A percentile compares a stretch with the other conserved stretches of the same genome.
phyloP scores from a whole-genome alignment of 106 monocot species.

The Dendrobium chrysotoxum region DNA sequence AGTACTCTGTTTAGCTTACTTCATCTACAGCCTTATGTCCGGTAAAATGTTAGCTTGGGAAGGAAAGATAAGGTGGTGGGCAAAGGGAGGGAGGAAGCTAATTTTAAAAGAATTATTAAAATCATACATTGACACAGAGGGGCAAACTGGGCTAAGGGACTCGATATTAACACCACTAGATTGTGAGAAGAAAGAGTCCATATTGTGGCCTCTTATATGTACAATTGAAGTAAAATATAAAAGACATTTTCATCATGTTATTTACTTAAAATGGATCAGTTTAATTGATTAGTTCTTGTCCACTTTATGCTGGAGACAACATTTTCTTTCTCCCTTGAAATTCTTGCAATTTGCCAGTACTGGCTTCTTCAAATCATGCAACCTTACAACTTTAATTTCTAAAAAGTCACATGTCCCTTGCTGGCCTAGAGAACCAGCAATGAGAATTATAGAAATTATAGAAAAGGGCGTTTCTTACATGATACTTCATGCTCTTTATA shows the following conservation, averaged over 20 bases:
- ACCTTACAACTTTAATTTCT: not conserved
- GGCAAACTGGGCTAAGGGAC: not conserved
- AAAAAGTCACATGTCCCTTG: not conserved
- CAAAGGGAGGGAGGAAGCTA: not conserved
- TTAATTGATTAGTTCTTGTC: not conserved
- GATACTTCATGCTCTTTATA: not conserved
- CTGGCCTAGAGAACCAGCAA: not conserved
- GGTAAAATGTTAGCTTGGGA: not conserved
- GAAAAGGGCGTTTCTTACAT: not conserved
- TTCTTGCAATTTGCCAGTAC: not conserved
- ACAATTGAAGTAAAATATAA: not conserved
- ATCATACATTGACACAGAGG: not conserved
- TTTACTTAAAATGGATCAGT: not conserved
- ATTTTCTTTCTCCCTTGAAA: not conserved
- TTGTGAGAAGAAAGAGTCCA: no score
- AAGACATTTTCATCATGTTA: not conserved
- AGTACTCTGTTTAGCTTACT: not conserved
- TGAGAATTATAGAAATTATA: not conserved
- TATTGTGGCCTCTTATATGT: not conserved
- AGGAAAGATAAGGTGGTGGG: not conserved
- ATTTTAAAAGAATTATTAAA: not conserved
- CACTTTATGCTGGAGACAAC: not conserved
- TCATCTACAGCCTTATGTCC: no score
- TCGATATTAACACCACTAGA: not conserved
- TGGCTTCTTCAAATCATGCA: not conserved